A percentile compares a stretch with the other conserved stretches of the same genome.
These are phyloP conservation scores for Cytospora mali DNA, from an alignment of 2,329 filamentous ascomycete species.

Conservation along the genomic window DNA sequence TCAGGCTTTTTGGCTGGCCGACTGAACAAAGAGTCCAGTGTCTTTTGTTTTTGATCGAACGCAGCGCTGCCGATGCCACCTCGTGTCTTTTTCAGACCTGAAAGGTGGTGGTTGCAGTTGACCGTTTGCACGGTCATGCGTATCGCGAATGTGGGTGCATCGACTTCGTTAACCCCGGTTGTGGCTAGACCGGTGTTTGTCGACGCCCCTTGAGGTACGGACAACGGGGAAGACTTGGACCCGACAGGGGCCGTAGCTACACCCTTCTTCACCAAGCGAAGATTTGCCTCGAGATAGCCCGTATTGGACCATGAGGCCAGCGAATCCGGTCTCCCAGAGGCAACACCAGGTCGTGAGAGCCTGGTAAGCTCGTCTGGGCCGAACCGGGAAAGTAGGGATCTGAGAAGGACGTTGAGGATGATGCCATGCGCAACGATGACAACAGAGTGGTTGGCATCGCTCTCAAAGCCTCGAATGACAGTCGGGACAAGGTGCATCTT, in stretches of 20 bases:
- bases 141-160: slow-evolving; percentile 8
- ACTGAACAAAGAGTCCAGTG: slow-evolving; percentile 74
- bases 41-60: slow-evolving; percentile 76
- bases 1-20: slow-evolving; percentile 38
- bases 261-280: slow-evolving; percentile 13
- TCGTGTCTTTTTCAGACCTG: slow-evolving; percentile 73
- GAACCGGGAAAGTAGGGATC: slow-evolving; percentile 61
- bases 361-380: slow-evolving; percentile 33
- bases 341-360: slow-evolving; percentile 30
- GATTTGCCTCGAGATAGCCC: slow-evolving; percentile 44
- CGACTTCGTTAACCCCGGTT: not conserved
- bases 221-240: not conserved
- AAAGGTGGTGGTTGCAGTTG: slow-evolving; percentile 73
- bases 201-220: not conserved
- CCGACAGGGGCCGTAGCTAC: not conserved
- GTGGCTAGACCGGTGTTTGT: not conserved
- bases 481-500: slow-evolving; percentile 56
- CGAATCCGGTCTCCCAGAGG: slow-evolving; percentile 32
- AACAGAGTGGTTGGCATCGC: slow-evolving; percentile 45
- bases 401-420: slow-evolving; percentile 71
- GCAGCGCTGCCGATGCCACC: slow-evolving; percentile 80
- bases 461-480: slow-evolving; percentile 21
- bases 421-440: slow-evolving; percentile 83
- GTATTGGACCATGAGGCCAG: slow-evolving; percentile 56
- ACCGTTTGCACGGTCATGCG: slow-evolving; percentile 56